Percentiles rank a stretch among this genome's conserved stretches.
These are phyloP conservation scores for Fusarium haematococcum DNA, from an alignment of 2,329 filamentous ascomycete species.

Conservation along the genomic window DNA sequence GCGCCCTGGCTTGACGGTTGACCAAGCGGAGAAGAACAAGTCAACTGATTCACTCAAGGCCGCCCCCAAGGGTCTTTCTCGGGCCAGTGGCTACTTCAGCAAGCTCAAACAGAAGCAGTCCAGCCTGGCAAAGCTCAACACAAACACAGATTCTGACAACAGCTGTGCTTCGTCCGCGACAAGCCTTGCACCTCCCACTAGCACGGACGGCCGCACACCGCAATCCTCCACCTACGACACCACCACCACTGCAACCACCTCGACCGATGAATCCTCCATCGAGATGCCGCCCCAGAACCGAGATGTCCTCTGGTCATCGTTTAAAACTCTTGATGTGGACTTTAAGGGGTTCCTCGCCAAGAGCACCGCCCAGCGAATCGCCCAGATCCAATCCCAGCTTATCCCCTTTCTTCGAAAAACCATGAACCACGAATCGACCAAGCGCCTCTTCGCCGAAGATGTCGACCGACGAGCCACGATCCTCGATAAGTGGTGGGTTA, in stretches of 20 bases:
- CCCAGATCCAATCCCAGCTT: conserved; percentile 77
- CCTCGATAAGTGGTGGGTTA: conserved; percentile 91
- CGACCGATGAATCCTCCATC: conserved; percentile 59
- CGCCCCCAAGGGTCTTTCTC: conserved; percentile 54
- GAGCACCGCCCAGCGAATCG: conserved; percentile 78
- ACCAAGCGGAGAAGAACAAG: conserved; percentile 41
- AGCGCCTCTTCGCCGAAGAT: conserved; percentile 78
- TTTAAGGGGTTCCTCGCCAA: conserved; percentile 74
- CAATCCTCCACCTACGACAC: conserved; percentile 55
- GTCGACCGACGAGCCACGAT: conserved; percentile 83
- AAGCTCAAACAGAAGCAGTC: conserved; percentile 61
- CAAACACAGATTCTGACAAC: conserved; percentile 53
- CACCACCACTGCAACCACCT: conserved; percentile 51
- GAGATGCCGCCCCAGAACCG: conserved; percentile 58
- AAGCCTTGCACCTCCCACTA: conserved; percentile 56
- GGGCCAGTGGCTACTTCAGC: conserved; percentile 62
- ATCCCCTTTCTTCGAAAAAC: conserved; percentile 83
- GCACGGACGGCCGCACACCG: conserved; percentile 52
- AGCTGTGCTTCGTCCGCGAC: conserved; percentile 62
- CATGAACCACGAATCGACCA: conserved; percentile 74
- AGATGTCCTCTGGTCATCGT: conserved; percentile 67
- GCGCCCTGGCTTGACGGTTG: conserved; percentile 44
- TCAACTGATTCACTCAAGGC: conserved; percentile 52
- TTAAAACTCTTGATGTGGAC: conserved; percentile 65
- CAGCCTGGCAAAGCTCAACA: conserved; percentile 54